Evolutionary conservation across 768 basidiomycete species (phyloP), one percentile per base, ranked within the genome.

Genomic region (Naganishia vishniacii): DNA sequence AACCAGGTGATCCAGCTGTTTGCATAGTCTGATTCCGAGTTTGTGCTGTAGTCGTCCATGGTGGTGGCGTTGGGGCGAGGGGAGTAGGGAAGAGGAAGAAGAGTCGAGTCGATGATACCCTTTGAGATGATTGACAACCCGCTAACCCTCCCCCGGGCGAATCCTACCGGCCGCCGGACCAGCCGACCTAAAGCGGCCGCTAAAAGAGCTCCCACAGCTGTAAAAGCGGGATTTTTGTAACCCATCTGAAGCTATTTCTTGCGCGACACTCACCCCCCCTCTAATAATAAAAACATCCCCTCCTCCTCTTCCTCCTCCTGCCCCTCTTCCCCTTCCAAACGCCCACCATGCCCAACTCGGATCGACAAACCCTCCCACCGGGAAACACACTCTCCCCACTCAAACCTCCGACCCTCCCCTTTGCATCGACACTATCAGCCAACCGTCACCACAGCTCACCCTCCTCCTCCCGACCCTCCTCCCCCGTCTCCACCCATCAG

Each of bases 1-100:
- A 97, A 95, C 92, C 92, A 97, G 3, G 91, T 91, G 70, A 94
- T 93, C 92, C 92, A 97, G 48, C 90, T 73, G 66, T 91, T 94
- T 66, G 92, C 90, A 77, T 95, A 94, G 74, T 94, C 92, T 32
- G 90, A 92, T 75, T 94, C 92, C 15, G 92, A 93, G 48, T 91
- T 91, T 2, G 91, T 79, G 2, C 76, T 77, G 64, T 76, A 66
- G 32, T 80, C 79, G 56, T 80, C 78, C 78, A 79, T 63, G 13
- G 53, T 56, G n/a, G 34, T 7, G 2, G 53, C n/a, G 26, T 13
- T 15, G 26, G 32, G 49, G 49, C 31, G n/a, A 16, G 53, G 37
- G 34, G 23, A 41, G 37, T 9, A 37, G 20, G 23, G 53, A 37
- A 26, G 42, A 20, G 11, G 42, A n/a, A 44, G 9, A 20, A 40